Percentiles rank a stretch among this genome's conserved stretches.
Conservation (phyloP, 2,329 filamentous ascomycete genomes). For the Camillea tinctor region DNA sequence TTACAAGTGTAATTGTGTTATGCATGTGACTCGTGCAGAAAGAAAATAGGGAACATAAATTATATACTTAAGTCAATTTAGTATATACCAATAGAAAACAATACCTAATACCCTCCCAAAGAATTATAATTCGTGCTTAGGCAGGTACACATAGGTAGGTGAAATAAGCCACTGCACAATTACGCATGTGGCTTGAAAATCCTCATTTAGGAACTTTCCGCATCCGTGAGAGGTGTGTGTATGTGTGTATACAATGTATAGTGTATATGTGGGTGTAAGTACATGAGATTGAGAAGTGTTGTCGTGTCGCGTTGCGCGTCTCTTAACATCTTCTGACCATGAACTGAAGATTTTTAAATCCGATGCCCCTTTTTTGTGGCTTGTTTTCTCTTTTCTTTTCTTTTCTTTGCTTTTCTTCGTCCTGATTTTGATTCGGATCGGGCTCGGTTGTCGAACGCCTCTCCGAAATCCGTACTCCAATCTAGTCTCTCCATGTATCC, state of each 20-base stretch:
- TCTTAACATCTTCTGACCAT: neutral
- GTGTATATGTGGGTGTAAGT: no score
- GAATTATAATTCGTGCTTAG: neutral
- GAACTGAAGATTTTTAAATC: neutral
- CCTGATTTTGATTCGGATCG: neutral
- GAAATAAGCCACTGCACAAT: neutral
- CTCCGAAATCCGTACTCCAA: neutral
- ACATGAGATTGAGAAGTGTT: conserved; percentile 2
- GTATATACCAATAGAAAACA: no score
- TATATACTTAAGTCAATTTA: no score
- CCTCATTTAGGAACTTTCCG: conserved; percentile 16
- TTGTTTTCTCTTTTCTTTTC: neutral
- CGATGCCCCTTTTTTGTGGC: no score
- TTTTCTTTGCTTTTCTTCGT: neutral
- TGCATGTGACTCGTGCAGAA: no score
- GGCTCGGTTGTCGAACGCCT: neutral
- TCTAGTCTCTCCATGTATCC: neutral
- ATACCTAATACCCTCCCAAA: no score
- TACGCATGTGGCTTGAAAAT: conserved; percentile 21
- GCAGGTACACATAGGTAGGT: neutral
- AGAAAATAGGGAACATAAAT: no score
- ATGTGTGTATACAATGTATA: no score
- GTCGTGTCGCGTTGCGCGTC: neutral
- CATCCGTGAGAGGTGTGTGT: conserved; percentile 4
- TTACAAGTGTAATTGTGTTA: no score